A percentile compares a stretch with the other conserved stretches of the same genome.
phyloP scores from a whole-genome alignment of 2,329 filamentous ascomycete genomes.

The Fusarium nurragi region DNA sequence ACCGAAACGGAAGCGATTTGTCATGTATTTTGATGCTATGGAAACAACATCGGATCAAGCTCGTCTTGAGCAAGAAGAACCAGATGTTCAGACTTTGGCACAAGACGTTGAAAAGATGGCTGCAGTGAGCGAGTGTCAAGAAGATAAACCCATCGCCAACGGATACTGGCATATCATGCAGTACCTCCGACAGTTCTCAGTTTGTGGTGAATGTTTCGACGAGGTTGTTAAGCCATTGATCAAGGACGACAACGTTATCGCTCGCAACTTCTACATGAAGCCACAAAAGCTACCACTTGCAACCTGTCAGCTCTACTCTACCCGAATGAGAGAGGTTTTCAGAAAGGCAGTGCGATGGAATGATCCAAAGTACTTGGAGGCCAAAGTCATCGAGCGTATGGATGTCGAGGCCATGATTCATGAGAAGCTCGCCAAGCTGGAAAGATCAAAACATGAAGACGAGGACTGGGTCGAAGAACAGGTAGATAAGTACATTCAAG shows the following conservation, averaged over 20 bases:
- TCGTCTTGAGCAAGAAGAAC: conserved; percentile 53
- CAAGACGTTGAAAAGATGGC: conserved; percentile 69
- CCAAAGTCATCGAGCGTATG: conserved; percentile 66
- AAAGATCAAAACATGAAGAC: conserved; percentile 48
- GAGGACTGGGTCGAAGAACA: conserved; percentile 55
- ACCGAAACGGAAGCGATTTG: conserved; percentile 62
- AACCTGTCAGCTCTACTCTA: conserved; percentile 82
- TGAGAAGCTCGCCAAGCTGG: conserved; percentile 59
- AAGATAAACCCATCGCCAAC: conserved; percentile 69
- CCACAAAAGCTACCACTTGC: conserved; percentile 64
- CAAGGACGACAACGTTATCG: conserved; percentile 62
- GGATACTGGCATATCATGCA: conserved; percentile 82
- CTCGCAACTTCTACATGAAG: conserved; percentile 71
- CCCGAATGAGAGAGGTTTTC: conserved; percentile 81
- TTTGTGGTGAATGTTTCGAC: conserved; percentile 88
- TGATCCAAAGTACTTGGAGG: conserved; percentile 71
- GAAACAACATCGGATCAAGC: conserved; percentile 65
- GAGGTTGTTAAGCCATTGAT: conserved; percentile 78
- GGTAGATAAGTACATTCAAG: conserved; percentile 59
- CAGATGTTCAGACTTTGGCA: conserved; percentile 70
- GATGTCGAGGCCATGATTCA: conserved; percentile 68
- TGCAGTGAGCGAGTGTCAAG: conserved; percentile 69
- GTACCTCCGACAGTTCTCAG: conserved; percentile 77
- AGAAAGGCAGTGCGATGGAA: conserved; percentile 70
- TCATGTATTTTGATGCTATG: conserved; percentile 69